Percentiles rank a stretch among this genome's conserved stretches.
These are phyloP conservation scores for Hyaloscypha hepaticicola DNA, from an alignment of 495 filamentous ascomycete genomes.

Conservation along the genomic window DNA sequence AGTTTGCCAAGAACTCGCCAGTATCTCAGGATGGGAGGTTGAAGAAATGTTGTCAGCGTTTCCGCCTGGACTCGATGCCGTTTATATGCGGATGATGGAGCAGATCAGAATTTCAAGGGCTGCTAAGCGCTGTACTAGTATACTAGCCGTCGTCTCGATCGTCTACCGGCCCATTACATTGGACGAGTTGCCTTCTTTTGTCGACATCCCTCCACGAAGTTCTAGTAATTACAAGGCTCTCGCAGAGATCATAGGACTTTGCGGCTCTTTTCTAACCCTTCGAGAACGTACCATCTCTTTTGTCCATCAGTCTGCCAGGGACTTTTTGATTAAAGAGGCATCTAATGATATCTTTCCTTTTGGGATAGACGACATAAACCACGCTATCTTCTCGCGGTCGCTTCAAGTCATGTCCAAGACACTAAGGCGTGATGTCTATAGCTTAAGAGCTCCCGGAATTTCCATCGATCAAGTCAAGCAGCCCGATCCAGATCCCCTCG, in stretches of 20 bases:
- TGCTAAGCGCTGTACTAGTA: constrained; percentile 28
- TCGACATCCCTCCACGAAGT: constrained; percentile 10
- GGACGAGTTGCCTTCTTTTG: constrained; percentile 17
- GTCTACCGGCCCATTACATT: constrained; percentile 25
- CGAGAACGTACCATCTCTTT: constrained; percentile 29
- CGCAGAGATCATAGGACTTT: constrained; percentile 26
- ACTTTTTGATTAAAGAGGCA: constrained; percentile 29
- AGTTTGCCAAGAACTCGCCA: constrained; percentile 30
- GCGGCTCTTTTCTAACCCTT: constrained; percentile 33
- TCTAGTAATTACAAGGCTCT: constrained; percentile 20
- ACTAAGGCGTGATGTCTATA: constrained; percentile 34
- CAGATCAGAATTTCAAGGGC: constrained; percentile 31
- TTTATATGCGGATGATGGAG: constrained; percentile 37
- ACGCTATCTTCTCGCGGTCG: constrained; percentile 32
- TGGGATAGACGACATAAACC: constrained; percentile 23
- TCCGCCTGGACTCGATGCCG: constrained; percentile 34
- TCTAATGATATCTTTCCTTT: constrained; percentile 26
- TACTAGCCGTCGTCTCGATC: constrained; percentile 25
- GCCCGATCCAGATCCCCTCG: constrained; percentile 25
- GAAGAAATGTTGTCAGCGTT: constrained; percentile 23
- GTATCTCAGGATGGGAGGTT: constrained; percentile 11
- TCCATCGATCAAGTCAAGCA: not conserved
- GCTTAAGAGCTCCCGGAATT: constrained; percentile 14
- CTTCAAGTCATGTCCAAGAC: constrained; percentile 33
- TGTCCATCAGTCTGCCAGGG: constrained; percentile 36